Evolutionary conservation across 1,284 basidiomycete genomes (phyloP), one percentile per base, ranked within the genome.

Genomic region (Malassezia dermatis): DNA sequence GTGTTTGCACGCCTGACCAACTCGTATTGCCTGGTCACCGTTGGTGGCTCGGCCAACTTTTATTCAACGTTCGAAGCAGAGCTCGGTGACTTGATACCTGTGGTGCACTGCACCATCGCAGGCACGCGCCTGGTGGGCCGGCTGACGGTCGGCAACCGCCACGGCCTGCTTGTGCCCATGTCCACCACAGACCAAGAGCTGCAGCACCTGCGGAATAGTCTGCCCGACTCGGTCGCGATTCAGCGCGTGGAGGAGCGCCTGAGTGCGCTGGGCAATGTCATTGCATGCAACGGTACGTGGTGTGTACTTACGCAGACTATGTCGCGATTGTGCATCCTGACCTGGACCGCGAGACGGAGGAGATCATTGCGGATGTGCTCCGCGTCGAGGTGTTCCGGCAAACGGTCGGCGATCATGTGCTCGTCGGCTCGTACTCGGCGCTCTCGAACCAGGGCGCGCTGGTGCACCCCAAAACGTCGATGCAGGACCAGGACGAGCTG

Each of bases 371-470:
- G 47, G 94, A 99, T 76, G 89, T 95, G 11, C 82, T 99, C 65
- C 95, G 96, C 77, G 94, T 98, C 59, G 94, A 99, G 77, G 94
- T 98, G 4, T 99, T 99, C 80, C 81, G 93, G 49, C 93, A 99
- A 77, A 99, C 91, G 11, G 82, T 99, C 62, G 27, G 63, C 11
- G 85, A 88, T 69, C 96, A 99, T 77, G 90, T 93, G 44, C 83
- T 99, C 46, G 93, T 98, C 31, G 94, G 94, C 43, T 87, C 84
- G 59, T 99, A 98, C 76, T 90, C 88, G 71, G 88, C 84, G 48
- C 83, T 98, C 69, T 86, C 88, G 42, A 98, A 98, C 76, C 86
- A 95, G 78, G 94, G 94, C 51, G 93, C 91, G 11, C 80, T 99
- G 42, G 94, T 96, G 0, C 94, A 99, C 75, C 93, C 94, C 19